These are phyloP conservation scores for Ophiostoma triangulosporum DNA, from an alignment of 2,329 filamentous ascomycete species.

Conservation along the genomic window DNA sequence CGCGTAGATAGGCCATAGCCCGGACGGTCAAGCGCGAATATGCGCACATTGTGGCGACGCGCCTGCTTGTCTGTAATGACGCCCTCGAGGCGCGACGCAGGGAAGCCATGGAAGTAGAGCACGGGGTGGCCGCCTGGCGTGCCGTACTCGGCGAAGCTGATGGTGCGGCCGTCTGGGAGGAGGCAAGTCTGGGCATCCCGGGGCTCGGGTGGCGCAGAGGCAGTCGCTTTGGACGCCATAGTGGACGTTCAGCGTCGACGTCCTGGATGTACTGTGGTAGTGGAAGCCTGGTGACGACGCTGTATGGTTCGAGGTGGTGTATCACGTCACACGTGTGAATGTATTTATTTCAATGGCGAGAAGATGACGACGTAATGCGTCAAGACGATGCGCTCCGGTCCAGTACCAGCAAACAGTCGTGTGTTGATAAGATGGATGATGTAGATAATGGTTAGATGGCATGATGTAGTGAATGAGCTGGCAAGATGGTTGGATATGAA, in stretches of 20 bases:
- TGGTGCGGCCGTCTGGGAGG: conserved; percentile 26
- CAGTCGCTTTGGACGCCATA: background rate
- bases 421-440: too few species aligned
- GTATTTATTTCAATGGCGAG: too few species aligned
- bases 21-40: conserved; percentile 28
- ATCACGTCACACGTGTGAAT: too few species aligned
- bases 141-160: conserved; percentile 30
- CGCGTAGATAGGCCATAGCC: conserved; percentile 28
- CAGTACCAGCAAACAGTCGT: too few species aligned
- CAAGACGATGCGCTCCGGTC: too few species aligned
- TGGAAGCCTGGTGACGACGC: background rate
- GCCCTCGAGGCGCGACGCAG: conserved; percentile 27
- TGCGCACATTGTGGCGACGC: conserved; percentile 17
- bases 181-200: conserved; percentile 18
- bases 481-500: too few species aligned
- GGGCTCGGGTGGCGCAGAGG: background rate
- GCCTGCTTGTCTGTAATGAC: conserved; percentile 17
- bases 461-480: too few species aligned
- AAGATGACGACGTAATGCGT: too few species aligned
- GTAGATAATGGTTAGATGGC: too few species aligned
- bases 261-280: background rate
- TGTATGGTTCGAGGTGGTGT: background rate
- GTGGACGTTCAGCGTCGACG: background rate
- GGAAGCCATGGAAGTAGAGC: conserved; percentile 30
- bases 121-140: conserved; percentile 19